phyloP scores from a whole-genome alignment of 2,329 filamentous ascomycete species.

The Ophiostoma populinum region DNA sequence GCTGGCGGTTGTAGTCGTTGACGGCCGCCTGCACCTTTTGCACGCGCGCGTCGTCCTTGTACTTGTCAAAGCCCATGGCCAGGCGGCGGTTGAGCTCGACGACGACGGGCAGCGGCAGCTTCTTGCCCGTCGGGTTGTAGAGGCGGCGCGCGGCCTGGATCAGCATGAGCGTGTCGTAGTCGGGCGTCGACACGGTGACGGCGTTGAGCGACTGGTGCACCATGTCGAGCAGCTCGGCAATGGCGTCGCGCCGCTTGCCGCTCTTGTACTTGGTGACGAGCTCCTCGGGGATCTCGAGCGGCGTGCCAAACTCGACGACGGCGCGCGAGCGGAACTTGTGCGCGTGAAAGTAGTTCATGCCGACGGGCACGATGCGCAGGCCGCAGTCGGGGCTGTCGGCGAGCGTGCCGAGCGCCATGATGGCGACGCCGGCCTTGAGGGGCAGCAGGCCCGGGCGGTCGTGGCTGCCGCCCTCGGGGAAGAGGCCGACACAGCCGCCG shows the following conservation, averaged over 20 bases:
- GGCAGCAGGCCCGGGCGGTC: constrained; percentile 83
- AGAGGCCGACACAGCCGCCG: constrained; percentile 88
- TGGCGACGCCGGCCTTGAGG: constrained; percentile 88
- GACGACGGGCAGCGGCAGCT: constrained; percentile 77
- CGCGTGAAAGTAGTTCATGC: constrained; percentile 99
- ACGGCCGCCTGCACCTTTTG: constrained; percentile 58
- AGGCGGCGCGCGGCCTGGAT: constrained; percentile 86
- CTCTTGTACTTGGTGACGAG: constrained; percentile 72
- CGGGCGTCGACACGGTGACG: constrained; percentile 80
- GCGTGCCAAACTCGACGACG: constrained; percentile 85
- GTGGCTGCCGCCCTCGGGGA: constrained; percentile 91
- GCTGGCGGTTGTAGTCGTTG: constrained; percentile 69
- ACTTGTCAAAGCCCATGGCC: constrained; percentile 78
- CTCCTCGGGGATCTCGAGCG: constrained; percentile 68
- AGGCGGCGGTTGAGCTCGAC: constrained; percentile 87
- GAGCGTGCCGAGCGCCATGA: constrained; percentile 88
- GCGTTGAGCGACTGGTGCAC: constrained; percentile 72
- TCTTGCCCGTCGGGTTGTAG: constrained; percentile 89
- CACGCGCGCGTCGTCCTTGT: constrained; percentile 80
- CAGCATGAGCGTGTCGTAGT: constrained; percentile 93
- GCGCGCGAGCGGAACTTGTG: constrained; percentile 96
- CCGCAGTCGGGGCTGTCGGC: constrained; percentile 74
- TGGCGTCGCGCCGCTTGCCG: constrained; percentile 71
- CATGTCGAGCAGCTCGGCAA: constrained; percentile 67
- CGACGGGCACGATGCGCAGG: constrained; percentile 86